These are phyloP conservation scores for Lotus japonicus DNA, from an alignment of 306 rosid genomes.

Conservation along the genomic window DNA sequence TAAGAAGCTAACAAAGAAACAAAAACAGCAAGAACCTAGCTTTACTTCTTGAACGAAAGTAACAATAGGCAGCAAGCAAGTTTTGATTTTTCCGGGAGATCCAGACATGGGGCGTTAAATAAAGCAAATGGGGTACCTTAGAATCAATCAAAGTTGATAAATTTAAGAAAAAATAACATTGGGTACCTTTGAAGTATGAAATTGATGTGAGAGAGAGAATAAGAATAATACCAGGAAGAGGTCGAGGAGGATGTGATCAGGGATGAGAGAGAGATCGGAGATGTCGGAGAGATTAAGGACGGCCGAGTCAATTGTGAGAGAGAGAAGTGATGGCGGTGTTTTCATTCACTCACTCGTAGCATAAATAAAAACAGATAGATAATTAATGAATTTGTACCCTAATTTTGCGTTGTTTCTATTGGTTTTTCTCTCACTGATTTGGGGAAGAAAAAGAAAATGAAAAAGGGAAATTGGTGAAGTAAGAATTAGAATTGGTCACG, in stretches of 20 bases:
- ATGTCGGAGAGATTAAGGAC: slow-evolving; percentile 65
- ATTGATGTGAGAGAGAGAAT: neutral
- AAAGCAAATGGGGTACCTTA: neutral
- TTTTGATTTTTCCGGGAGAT: neutral
- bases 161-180: neutral
- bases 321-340: slow-evolving; percentile 81
- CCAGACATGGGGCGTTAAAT: neutral
- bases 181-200: neutral
- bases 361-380: no score
- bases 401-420: neutral
- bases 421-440: neutral
- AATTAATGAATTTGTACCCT: no score
- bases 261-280: slow-evolving; percentile 86
- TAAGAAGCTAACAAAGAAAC: neutral
- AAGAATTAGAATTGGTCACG: slow-evolving; percentile 25
- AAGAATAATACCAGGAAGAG: slow-evolving; percentile 52
- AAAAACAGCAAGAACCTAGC: neutral
- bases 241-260: slow-evolving; percentile 86
- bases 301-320: slow-evolving; percentile 82
- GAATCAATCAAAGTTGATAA: neutral
- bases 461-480: neutral
- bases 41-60: neutral
- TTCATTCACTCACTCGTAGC: slow-evolving; percentile 51
- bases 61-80: neutral
- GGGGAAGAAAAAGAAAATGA: no score